These are phyloP conservation scores for Ceratocystis eucalypticola DNA, from an alignment of 2,329 filamentous ascomycete genomes.

Conservation along the genomic window DNA sequence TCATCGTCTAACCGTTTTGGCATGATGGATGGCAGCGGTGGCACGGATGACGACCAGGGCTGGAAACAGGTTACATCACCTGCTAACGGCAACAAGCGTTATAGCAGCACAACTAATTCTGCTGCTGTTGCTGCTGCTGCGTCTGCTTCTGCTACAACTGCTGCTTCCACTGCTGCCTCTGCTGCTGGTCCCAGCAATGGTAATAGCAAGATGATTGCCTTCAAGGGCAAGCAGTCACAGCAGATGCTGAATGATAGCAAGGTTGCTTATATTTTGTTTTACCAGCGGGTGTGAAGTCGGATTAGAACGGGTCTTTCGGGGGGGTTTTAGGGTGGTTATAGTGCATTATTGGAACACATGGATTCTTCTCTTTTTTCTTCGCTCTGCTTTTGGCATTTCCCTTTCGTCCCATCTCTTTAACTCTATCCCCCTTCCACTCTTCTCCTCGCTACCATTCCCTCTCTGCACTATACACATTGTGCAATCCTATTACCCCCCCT, in stretches of 20 bases:
- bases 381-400: not conserved
- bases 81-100: slow-evolving; percentile 53
- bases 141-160: not conserved
- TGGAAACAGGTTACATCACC: slow-evolving; percentile 68
- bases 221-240: slow-evolving; percentile 44
- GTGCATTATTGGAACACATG: not conserved
- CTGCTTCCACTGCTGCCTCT: not conserved
- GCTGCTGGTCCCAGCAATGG: slow-evolving; percentile 18
- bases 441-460: not conserved
- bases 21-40: slow-evolving; percentile 47
- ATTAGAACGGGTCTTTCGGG: not conserved
- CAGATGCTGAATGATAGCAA: slow-evolving; percentile 78
- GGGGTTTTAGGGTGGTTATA: not conserved
- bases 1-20: slow-evolving; percentile 58
- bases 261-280: slow-evolving; percentile 93
- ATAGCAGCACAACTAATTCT: slow-evolving; percentile 56
- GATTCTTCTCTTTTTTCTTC: slow-evolving; percentile 3
- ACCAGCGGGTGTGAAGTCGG: slow-evolving; percentile 52
- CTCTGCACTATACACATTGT: not conserved
- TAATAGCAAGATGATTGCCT: slow-evolving; percentile 31
- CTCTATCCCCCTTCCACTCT: not conserved
- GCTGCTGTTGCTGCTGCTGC: slow-evolving; percentile 9
- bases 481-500: no score
- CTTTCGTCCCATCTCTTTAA: slow-evolving; percentile 2
- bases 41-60: slow-evolving; percentile 51